These are phyloP conservation scores for Hygrocybe punicea DNA, from an alignment of 768 basidiomycete species.

Conservation along the genomic window DNA sequence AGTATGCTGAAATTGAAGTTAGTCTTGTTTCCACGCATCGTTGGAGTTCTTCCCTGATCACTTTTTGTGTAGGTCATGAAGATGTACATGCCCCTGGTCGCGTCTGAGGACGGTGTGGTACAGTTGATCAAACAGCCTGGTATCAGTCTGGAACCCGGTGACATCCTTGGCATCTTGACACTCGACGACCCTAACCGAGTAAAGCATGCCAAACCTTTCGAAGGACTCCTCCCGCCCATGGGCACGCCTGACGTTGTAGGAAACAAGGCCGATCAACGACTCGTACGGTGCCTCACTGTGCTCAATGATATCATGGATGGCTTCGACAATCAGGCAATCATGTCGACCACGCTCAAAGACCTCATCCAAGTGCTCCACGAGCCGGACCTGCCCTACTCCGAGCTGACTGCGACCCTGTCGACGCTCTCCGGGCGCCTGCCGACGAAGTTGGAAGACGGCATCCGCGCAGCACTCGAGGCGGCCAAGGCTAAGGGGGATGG, in stretches of 20 bases:
- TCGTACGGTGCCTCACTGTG: slow-evolving; percentile 66
- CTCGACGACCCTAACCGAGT: slow-evolving; percentile 95
- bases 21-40: slow-evolving; percentile 16
- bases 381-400: slow-evolving; percentile 84
- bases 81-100: slow-evolving; percentile 99
- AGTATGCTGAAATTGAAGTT: slow-evolving; percentile 97
- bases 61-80: slow-evolving; percentile 74
- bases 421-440: slow-evolving; percentile 92
- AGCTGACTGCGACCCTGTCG: slow-evolving; percentile 78
- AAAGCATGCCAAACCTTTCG: slow-evolving; percentile 97
- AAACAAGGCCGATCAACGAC: slow-evolving; percentile 85
- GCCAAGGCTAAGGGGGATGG: slow-evolving; percentile 69
- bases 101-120: slow-evolving; percentile 88
- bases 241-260: slow-evolving; percentile 84
- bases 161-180: slow-evolving; percentile 94
- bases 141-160: slow-evolving; percentile 92
- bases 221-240: slow-evolving; percentile 85
- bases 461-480: slow-evolving; percentile 73
- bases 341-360: slow-evolving; percentile 83
- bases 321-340: slow-evolving; percentile 92
- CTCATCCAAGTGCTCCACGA: slow-evolving; percentile 79
- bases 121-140: slow-evolving; percentile 98
- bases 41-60: slow-evolving; percentile 1
- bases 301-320: slow-evolving; percentile 93
- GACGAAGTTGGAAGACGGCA: slow-evolving; percentile 79